A percentile compares a stretch with the other conserved stretches of the same genome.
phyloP scores from a whole-genome alignment of 306 rosid species.

The Clitoria ternatea region DNA sequence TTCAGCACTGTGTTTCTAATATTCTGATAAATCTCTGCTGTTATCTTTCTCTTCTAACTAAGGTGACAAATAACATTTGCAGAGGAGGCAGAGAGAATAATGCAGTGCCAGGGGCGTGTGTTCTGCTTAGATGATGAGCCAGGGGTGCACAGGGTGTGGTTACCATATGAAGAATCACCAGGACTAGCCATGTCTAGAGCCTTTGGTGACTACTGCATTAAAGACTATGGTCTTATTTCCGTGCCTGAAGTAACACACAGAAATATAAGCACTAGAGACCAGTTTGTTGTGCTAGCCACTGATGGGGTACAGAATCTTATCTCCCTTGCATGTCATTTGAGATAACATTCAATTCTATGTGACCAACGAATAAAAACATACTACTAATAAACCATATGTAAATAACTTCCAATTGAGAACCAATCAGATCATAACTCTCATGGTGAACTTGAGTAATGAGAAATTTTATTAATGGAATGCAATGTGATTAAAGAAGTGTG shows the following conservation, averaged over 20 bases:
- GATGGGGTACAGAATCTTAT: conserved; percentile 67
- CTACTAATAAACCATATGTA: too few relatives aligned
- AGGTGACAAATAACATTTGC: conserved; percentile 9
- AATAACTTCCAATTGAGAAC: too few relatives aligned
- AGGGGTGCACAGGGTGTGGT: conserved; percentile 81
- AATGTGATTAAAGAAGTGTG: too few relatives aligned
- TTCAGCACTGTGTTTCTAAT: not conserved
- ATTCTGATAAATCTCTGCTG: not conserved
- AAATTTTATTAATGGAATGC: too few relatives aligned
- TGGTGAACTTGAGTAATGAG: too few relatives aligned
- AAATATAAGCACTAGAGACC: conserved; percentile 53
- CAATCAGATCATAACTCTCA: too few relatives aligned
- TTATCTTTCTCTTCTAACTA: not conserved
- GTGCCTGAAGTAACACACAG: conserved; percentile 84
- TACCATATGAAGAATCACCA: conserved; percentile 62
- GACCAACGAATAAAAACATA: too few relatives aligned
- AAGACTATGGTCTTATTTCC: conserved; percentile 77
- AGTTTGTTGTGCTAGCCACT: conserved; percentile 81
- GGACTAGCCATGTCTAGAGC: conserved; percentile 96
- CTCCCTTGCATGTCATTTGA: too few relatives aligned
- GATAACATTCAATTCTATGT: too few relatives aligned
- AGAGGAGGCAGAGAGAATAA: conserved; percentile 92
- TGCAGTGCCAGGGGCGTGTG: conserved; percentile 69
- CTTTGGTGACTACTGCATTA: conserved; percentile 82
- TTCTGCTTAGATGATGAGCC: conserved; percentile 81